Evolutionary conservation across 2,329 filamentous ascomycete genomes (phyloP), one percentile per base, ranked within the genome.

Genomic region (Scedosporium boydii): DNA sequence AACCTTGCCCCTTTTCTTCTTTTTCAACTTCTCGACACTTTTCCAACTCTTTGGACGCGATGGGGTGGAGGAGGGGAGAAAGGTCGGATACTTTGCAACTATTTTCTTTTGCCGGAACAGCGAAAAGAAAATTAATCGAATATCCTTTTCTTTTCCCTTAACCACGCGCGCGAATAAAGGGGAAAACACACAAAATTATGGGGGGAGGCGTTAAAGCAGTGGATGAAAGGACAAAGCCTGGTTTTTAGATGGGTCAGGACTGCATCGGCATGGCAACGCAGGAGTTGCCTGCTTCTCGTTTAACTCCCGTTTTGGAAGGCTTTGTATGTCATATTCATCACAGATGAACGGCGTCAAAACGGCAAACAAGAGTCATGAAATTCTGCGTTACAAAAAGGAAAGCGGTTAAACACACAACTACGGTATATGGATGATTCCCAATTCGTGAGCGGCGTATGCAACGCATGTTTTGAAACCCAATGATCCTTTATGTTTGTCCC

Each of bases 301-400:
- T 38, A 38, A 76, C 77, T 80, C 75, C 77, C 72, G 75, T 79
- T 78, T 76, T 76, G 79, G 81, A 81, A 81, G 80, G 78, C 80
- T 82, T 38, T 85, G 81, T 86, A 84, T 85, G 82, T 85, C 82
- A 84, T 80, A 81, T 77, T 76, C 76, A 76, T 78, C 77, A 75
- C 64, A 70, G 76, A 83, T 85, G 83, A 82, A 79, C 77, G 84
- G 84, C 83, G 83, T 87, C 83, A 83, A 83, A 80, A 85, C 78
- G 83, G 82, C 83, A 82, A 84, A 84, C 77, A 77, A 80, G 73
- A 73, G 64, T 63, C 64, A 59, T 62, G 61, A 64, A 63, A 62
- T 66, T 66, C 60, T 62, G 63, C 63, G 62, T 57, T 64, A 65
- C 57, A 42, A 58, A 41, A 57, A 38, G 27, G 23, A 57, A 57